These are phyloP conservation scores for Penicillium simplicissimum DNA, from an alignment of 495 filamentous ascomycete species.

Conservation along the genomic window DNA sequence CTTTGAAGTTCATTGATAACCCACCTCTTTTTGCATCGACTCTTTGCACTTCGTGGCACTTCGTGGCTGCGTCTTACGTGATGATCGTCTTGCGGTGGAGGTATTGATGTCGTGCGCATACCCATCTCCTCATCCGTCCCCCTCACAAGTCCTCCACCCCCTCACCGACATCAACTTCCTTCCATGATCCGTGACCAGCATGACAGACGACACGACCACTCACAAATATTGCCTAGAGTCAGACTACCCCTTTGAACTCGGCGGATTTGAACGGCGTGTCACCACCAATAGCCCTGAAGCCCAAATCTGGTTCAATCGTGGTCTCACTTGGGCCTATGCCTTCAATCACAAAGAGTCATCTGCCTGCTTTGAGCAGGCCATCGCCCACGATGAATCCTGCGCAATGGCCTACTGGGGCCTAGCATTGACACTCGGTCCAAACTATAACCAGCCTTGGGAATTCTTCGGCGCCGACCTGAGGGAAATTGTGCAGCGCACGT, in stretches of 20 bases:
- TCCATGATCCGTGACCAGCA: neutral
- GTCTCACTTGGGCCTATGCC: slow-evolving; percentile 36
- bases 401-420: slow-evolving; percentile 68
- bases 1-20: too few relatives aligned
- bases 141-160: slow-evolving; percentile 1
- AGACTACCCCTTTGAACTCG: slow-evolving; percentile 25
- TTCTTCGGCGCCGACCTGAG: slow-evolving; percentile 56
- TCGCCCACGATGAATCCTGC: slow-evolving; percentile 52
- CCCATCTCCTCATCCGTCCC: neutral
- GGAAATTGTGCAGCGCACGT: slow-evolving; percentile 41
- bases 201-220: slow-evolving; percentile 3
- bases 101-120: neutral
- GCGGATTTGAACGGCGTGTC: slow-evolving; percentile 20
- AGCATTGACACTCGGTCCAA: slow-evolving; percentile 63
- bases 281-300: slow-evolving; percentile 28
- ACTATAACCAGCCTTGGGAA: slow-evolving; percentile 73
- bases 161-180: neutral
- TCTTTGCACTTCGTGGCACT: too few relatives aligned
- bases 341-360: slow-evolving; percentile 43
- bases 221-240: neutral
- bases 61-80: neutral
- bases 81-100: neutral
- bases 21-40: too few relatives aligned
- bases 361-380: slow-evolving; percentile 59
- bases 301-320: slow-evolving; percentile 41